phyloP scores from a whole-genome alignment of 257 asterid species.

The Ilex asprella region DNA sequence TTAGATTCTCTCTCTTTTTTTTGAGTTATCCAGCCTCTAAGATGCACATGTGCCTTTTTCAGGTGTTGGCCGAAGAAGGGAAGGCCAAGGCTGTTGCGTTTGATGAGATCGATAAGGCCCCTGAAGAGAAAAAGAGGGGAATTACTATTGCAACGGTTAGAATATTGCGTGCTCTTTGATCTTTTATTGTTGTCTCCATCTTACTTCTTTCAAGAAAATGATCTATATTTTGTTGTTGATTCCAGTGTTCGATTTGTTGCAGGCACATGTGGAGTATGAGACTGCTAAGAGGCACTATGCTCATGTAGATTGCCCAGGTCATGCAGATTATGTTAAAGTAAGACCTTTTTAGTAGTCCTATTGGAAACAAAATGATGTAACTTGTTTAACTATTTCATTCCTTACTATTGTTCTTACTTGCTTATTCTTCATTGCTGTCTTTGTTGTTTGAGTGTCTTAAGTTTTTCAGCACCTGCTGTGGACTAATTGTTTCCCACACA shows the following conservation, averaged over 20 bases:
- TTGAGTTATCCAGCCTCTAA: not conserved
- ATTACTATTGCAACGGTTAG: conserved; percentile 90
- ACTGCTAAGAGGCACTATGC: conserved; percentile 91
- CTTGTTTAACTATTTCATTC: not conserved
- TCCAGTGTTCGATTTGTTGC: conserved; percentile 24
- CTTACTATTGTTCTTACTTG: too few relatives aligned
- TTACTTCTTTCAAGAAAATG: not conserved
- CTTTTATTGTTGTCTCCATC: not conserved
- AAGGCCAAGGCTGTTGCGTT: conserved; percentile 88
- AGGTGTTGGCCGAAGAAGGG: conserved; percentile 90
- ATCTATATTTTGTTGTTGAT: not conserved
- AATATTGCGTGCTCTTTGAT: not conserved
- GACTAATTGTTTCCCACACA: too few relatives aligned
- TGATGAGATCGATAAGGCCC: conserved; percentile 97
- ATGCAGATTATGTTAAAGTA: conserved; percentile 93
- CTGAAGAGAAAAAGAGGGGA: conserved; percentile 96
- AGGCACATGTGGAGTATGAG: conserved; percentile 98
- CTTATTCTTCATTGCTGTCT: too few relatives aligned
- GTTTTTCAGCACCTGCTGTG: too few relatives aligned
- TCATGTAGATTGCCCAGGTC: conserved; percentile 98
- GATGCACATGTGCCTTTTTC: conserved; percentile 6
- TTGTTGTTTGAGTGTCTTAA: too few relatives aligned
- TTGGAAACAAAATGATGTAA: not conserved
- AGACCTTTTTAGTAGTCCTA: conserved; percentile 9
- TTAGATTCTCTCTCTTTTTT: not conserved